These are phyloP conservation scores for Tirmania nivea DNA, from an alignment of 495 filamentous ascomycete genomes.

Conservation along the genomic window DNA sequence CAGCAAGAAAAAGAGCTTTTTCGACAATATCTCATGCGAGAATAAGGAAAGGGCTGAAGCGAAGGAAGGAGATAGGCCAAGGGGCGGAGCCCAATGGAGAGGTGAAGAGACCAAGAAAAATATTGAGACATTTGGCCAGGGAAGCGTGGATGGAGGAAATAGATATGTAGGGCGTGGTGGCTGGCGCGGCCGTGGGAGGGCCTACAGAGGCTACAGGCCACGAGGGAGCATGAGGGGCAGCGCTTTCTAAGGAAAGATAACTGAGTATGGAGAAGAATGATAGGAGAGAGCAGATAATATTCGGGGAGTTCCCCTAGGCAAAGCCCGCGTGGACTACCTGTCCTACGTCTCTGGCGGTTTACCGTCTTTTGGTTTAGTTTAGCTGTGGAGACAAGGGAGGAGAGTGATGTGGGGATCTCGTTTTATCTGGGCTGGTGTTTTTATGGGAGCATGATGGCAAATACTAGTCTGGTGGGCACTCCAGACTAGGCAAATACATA, in stretches of 20 bases:
- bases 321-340: too few relatives aligned
- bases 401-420: too few relatives aligned
- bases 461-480: neutral
- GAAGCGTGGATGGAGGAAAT: conserved; percentile 73
- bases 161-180: conserved; percentile 26
- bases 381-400: too few relatives aligned
- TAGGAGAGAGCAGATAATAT: too few relatives aligned
- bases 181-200: conserved; percentile 43
- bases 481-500: neutral
- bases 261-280: neutral
- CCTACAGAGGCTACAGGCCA: conserved; percentile 28
- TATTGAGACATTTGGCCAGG: conserved; percentile 96
- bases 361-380: too few relatives aligned
- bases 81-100: conserved; percentile 76
- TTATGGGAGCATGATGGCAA: neutral
- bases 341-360: too few relatives aligned
- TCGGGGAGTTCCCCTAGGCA: too few relatives aligned
- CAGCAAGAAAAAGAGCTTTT: conserved; percentile 72
- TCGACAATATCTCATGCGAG: conserved; percentile 93
- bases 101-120: conserved; percentile 87
- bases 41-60: conserved; percentile 70
- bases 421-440: conserved; percentile 13
- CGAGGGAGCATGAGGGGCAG: conserved; percentile 3
- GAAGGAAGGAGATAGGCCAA: conserved; percentile 32
- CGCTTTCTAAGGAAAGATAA: neutral